These are phyloP conservation scores for Plantago coronopus DNA, from an alignment of 305 asterid species.

Conservation along the genomic window DNA sequence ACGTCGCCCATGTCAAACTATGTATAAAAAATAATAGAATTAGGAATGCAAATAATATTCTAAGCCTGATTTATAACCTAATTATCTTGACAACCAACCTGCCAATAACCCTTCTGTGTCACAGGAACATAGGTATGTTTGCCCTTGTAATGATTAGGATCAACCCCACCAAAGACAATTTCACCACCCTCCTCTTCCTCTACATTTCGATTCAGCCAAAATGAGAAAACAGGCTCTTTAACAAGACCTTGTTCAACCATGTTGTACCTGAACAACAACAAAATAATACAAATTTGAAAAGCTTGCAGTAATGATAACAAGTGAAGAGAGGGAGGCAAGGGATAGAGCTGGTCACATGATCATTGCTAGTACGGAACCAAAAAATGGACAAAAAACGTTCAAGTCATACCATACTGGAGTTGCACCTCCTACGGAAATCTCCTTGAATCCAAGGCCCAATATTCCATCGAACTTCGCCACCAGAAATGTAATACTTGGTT, in stretches of 20 bases:
- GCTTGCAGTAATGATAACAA: neutral
- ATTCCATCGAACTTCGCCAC: conserved; percentile 93
- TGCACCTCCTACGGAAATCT: conserved; percentile 77
- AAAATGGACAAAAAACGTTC: neutral
- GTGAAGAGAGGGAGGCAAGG: too few relatives aligned
- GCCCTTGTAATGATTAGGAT: conserved; percentile 80
- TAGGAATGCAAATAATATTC: neutral
- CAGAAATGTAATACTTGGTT: conserved; percentile 78
- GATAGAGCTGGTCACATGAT: neutral
- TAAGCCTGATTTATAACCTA: neutral
- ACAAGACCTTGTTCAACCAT: conserved; percentile 85
- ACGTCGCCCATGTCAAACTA: conserved; percentile 73
- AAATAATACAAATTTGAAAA: neutral
- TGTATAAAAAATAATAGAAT: conserved; percentile 11
- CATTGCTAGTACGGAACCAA: neutral
- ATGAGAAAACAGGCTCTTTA: conserved; percentile 81
- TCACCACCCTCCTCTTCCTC: conserved; percentile 74
- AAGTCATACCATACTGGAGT: conserved; percentile 69
- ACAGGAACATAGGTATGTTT: conserved; percentile 81
- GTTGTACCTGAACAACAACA: conserved; percentile 54
- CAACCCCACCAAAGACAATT: conserved; percentile 86
- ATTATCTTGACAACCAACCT: conserved; percentile 41
- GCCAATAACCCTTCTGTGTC: conserved; percentile 89
- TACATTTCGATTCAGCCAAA: conserved; percentile 80
- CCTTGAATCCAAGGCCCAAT: conserved; percentile 87